A percentile compares a stretch with the other conserved stretches of the same genome.
Conservation (phyloP, 805 yeast species). For the Suhomyces faveliae region DNA sequence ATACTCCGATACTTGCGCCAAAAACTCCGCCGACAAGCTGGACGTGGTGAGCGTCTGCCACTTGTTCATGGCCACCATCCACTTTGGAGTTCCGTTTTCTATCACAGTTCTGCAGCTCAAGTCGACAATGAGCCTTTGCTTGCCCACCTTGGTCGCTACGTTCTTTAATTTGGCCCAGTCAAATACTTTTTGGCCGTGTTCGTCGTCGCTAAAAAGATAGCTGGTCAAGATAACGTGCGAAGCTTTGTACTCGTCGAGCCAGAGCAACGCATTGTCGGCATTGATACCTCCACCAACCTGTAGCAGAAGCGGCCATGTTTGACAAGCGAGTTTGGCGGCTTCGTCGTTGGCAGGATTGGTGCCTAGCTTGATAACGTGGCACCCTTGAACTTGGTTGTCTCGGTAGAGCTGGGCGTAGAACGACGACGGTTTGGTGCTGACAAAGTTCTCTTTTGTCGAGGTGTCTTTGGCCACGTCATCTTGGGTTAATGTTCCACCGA, state of each 20-base stretch:
- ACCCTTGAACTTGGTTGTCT: slow-evolving; percentile 58
- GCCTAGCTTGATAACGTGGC: slow-evolving; percentile 94
- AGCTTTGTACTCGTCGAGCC: slow-evolving; percentile 75
- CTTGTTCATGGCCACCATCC: slow-evolving; percentile 97
- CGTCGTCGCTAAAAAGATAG: slow-evolving; percentile 72
- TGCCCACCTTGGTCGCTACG: slow-evolving; percentile 60
- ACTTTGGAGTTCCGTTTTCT: slow-evolving; percentile 34
- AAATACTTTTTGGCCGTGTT: slow-evolving; percentile 27
- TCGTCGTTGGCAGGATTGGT: slow-evolving; percentile 68
- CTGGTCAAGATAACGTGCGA: slow-evolving; percentile 89
- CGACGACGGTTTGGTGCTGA: slow-evolving; percentile 69
- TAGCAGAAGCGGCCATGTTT: slow-evolving; percentile 66
- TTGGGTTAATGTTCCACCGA: slow-evolving; percentile 79
- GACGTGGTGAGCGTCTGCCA: slow-evolving; percentile 90
- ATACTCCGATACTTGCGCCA: slow-evolving; percentile 54
- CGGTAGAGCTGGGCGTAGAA: slow-evolving; percentile 73
- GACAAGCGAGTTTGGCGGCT: slow-evolving; percentile 77
- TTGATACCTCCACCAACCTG: slow-evolving; percentile 96
- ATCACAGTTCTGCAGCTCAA: slow-evolving; percentile 67
- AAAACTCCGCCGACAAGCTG: slow-evolving; percentile 51
- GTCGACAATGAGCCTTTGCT: slow-evolving; percentile 73
- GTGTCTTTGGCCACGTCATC: slow-evolving; percentile 45
- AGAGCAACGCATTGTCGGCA: slow-evolving; percentile 63
- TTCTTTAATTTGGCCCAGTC: slow-evolving; percentile 51
- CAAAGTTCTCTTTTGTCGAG: slow-evolving; percentile 57